A percentile compares a stretch with the other conserved stretches of the same genome.
Conservation (phyloP, 192 early-diverging fungal species). For the Oehlia diaphana region DNA sequence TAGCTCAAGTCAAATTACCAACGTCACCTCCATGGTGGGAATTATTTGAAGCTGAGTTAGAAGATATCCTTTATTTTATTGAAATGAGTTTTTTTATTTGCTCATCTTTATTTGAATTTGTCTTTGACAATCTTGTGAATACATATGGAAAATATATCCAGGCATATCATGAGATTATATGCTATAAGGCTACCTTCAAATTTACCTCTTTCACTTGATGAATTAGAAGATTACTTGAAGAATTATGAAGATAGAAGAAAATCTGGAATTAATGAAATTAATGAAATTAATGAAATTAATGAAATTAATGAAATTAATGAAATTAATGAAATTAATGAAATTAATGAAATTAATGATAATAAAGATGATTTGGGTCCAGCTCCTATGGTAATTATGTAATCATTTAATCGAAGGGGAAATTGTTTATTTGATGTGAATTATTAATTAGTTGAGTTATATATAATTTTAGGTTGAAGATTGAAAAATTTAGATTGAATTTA, state of each 20-base stretch:
- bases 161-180: conserved; percentile 63
- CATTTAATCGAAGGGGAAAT: not conserved
- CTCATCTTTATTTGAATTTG: conserved; percentile 34
- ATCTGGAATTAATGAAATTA: not conserved
- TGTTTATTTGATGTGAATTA: not conserved
- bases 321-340: not conserved
- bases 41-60: conserved; percentile 72
- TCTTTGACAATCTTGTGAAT: not conserved
- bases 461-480: not conserved
- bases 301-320: not conserved
- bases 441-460: not conserved
- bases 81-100: not conserved
- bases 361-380: too few relatives aligned
- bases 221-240: conserved; percentile 48
- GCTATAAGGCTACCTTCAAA: conserved; percentile 44
- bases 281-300: not conserved
- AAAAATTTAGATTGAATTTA: not conserved
- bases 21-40: conserved; percentile 81
- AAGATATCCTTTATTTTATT: conserved; percentile 52
- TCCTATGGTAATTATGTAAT: not conserved
- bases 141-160: conserved; percentile 56
- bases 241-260: not conserved
- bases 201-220: conserved; percentile 56
- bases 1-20: conserved; percentile 67
- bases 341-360: not conserved